Percentiles rank a stretch among this genome's conserved stretches.
These are phyloP conservation scores for Aspergillus asperescens DNA, from an alignment of 495 filamentous ascomycete genomes.

Conservation along the genomic window DNA sequence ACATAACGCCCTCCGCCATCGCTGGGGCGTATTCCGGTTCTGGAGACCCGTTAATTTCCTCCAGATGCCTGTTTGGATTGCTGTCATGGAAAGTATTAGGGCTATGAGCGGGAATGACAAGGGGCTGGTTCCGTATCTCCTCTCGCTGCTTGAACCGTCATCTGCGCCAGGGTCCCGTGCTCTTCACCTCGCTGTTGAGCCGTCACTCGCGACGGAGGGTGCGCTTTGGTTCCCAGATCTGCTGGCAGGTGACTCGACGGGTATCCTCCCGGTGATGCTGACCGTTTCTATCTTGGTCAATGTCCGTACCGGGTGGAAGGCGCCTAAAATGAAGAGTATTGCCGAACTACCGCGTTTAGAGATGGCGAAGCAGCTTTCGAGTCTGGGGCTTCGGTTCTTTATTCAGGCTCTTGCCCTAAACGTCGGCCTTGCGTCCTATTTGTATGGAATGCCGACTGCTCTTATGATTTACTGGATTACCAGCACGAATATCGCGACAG, in stretches of 20 bases:
- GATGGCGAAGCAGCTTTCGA: conserved; percentile 19
- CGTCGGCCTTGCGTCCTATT: conserved; percentile 27
- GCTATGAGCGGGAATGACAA: conserved; percentile 53
- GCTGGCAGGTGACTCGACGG: conserved; percentile 59
- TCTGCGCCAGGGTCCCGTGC: conserved; percentile 1
- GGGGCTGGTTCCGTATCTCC: conserved; percentile 47
- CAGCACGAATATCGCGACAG: conserved; percentile 39
- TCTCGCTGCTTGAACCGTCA: conserved; percentile 17
- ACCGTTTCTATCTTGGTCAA: conserved; percentile 35
- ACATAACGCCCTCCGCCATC: conserved; percentile 33
- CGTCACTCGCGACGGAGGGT: conserved; percentile 60
- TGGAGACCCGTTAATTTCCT: conserved; percentile 46
- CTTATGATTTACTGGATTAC: conserved; percentile 71
- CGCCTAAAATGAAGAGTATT: conserved; percentile 12
- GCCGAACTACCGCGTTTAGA: conserved; percentile 25
- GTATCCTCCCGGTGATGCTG: conserved; percentile 59
- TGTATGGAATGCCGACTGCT: conserved; percentile 51
- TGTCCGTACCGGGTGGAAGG: conserved; percentile 31
- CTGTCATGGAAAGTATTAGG: conserved; percentile 62
- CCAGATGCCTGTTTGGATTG: conserved; percentile 64
- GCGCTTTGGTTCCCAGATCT: conserved; percentile 80
- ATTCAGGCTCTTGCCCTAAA: conserved; percentile 30
- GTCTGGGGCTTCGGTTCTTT: conserved; percentile 22
- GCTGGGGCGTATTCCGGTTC: conserved; percentile 39
- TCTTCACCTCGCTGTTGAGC: conserved; percentile 40